A percentile compares a stretch with the other conserved stretches of the same genome.
phyloP scores from a whole-genome alignment of 139 green algal species.

The Zygnema cylindricum region DNA sequence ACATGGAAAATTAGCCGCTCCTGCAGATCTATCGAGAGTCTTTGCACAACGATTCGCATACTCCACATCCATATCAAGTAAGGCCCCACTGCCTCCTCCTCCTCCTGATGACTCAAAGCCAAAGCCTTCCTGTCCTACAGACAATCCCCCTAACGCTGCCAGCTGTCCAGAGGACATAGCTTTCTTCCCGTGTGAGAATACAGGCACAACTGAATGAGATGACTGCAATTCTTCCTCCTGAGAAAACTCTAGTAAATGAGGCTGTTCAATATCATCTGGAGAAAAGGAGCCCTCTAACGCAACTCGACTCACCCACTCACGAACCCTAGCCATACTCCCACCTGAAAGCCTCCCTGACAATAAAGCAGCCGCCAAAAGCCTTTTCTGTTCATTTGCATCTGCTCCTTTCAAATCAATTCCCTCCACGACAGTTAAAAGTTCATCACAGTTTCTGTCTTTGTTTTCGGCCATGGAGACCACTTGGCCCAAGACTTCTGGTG shows the following conservation, averaged over 20 bases:
- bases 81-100: neutral
- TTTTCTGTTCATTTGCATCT: too few relatives aligned
- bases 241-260: too few relatives aligned
- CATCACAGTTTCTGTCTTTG: too few relatives aligned
- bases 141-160: neutral
- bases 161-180: neutral
- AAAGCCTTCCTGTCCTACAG: neutral
- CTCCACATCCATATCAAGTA: neutral
- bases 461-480: too few relatives aligned
- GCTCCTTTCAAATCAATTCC: too few relatives aligned
- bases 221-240: too few relatives aligned
- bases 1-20: neutral
- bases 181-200: too few relatives aligned
- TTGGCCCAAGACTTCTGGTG: neutral
- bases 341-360: neutral
- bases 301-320: neutral
- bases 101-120: neutral
- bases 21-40: constrained; percentile 13
- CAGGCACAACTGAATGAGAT: too few relatives aligned
- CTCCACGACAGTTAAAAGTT: too few relatives aligned
- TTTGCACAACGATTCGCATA: constrained; percentile 10
- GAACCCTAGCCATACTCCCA: neutral
- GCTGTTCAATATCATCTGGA: neutral
- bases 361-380: too few relatives aligned
- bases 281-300: neutral